Base-by-base conservation (phyloP, 164 flowering plant species). In the Nymphaea colorata region DNA sequence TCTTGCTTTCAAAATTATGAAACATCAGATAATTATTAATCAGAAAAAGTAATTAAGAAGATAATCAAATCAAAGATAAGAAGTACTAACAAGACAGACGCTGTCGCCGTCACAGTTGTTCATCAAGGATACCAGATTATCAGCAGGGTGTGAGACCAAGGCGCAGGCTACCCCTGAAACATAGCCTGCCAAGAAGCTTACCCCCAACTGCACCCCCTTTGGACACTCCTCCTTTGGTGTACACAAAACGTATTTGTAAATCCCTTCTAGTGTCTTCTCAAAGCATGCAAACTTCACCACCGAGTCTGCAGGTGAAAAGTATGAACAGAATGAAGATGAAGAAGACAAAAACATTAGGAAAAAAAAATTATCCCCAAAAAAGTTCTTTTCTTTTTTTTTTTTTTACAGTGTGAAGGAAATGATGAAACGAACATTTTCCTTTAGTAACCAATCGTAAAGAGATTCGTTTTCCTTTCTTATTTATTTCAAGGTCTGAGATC, bases 241-340 rank as follows among this genome's bases (percentile, higher is more conserved):
- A 15, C 93, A 90, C 67, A 88, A 80, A 41, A 80, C 84, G 73
- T 90, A 62, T 80, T 88, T 90, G 83, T 90, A 90, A 43, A 88
- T 44, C 79, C 79, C 68, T 78, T 90, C 96, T 64, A 90, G 91
- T 70, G 84, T 85, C 59, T 87, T 88, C 82, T 88, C 96, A 74
- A 90, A 90, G 11, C 90, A 85, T n/a, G 93, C 90, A 82, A 90
- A 90, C 72, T 90, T 90, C 93, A 90, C 86, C 96, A 88, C 86
- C 18, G 96, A 86, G 68, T 90, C 96, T 90, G 83, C 71, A 75
- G 66, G n/a, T 15, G 64, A 16, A 10, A 55, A 55, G 16, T 1
- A 55, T 1, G 59, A 25, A 25, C 36, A 25, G 36, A 25, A 25
- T 25, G 36, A 25, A 25, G 36, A 25, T 25, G 36, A 25, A 25